A percentile compares a stretch with the other conserved stretches of the same genome.
Evolutionary conservation across 768 basidiomycete species (phyloP).

Genomic region (Chalciporus piperatus): DNA sequence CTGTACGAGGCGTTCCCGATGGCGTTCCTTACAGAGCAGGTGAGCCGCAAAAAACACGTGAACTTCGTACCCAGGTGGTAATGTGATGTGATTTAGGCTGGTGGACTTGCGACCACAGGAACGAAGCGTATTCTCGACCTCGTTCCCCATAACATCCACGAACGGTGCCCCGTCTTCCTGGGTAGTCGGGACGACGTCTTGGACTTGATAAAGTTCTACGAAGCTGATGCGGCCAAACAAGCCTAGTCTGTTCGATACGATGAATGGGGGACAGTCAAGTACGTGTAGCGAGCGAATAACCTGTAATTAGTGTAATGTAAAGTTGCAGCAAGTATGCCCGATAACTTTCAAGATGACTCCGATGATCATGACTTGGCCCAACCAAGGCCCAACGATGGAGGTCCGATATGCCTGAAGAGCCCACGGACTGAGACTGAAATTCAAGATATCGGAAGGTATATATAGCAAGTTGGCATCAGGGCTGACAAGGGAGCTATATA

Average conservation of each 20-base stretch:
- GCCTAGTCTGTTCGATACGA: conserved; percentile 1
- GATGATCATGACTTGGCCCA: too few species aligned
- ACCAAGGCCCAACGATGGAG: too few species aligned
- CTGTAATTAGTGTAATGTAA: conserved; percentile 9
- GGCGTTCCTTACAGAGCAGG: conserved; percentile 94
- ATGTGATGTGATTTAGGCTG: conserved; percentile 56
- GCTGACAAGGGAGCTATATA: too few species aligned
- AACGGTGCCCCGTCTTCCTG: conserved; percentile 90
- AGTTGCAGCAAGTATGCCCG: background rate
- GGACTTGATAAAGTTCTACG: conserved; percentile 87
- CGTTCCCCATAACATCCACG: conserved; percentile 81
- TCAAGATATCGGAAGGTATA: background rate
- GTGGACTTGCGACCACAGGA: conserved; percentile 95
- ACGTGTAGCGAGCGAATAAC: background rate
- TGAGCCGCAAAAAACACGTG: too few species aligned
- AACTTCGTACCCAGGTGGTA: too few species aligned
- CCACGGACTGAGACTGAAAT: background rate
- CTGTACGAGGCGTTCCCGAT: conserved; percentile 98
- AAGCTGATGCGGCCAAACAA: conserved; percentile 28
- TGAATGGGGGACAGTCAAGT: background rate
- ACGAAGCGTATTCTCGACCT: conserved; percentile 93
- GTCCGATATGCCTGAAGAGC: background rate
- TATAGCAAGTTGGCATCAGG: background rate
- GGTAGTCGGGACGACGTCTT: conserved; percentile 91
- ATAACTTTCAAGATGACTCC: too few species aligned